Conservation (phyloP, 108 stramenopile species). For the Cyclotella distinguenda region DNA sequence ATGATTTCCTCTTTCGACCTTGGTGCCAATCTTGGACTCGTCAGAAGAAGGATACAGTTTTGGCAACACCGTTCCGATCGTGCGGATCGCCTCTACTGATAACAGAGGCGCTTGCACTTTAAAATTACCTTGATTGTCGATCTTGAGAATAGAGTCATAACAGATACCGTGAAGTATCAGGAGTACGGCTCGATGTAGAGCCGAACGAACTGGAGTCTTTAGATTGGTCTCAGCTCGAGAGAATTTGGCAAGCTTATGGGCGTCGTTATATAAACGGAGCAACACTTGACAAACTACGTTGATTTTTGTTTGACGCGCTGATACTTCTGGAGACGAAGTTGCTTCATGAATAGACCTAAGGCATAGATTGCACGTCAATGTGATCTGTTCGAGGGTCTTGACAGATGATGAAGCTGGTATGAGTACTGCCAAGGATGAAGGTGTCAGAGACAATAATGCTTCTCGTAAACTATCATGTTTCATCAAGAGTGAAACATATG, state of each 20-base stretch:
- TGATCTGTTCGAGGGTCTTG: neutral
- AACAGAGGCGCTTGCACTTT: conserved; percentile 11
- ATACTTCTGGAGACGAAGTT: neutral
- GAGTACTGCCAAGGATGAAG: conserved; percentile 4
- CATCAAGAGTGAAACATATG: neutral
- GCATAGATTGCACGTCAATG: conserved; percentile 4
- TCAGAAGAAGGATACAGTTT: conserved; percentile 20
- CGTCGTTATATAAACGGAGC: conserved; percentile 18
- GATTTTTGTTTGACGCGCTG: conserved; percentile 21
- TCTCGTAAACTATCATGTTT: conserved; percentile 13
- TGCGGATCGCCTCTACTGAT: conserved; percentile 36
- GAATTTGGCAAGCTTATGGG: neutral
- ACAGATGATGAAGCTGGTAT: neutral
- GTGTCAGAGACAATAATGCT: conserved; percentile 14
- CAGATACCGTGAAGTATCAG: conserved; percentile 26
- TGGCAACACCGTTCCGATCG: conserved; percentile 42
- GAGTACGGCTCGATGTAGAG: conserved; percentile 29
- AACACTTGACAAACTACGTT: conserved; percentile 25
- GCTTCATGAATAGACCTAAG: neutral
- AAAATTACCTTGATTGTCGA: neutral
- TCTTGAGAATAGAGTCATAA: conserved; percentile 10
- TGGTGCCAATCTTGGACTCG: neutral
- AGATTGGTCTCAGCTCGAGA: neutral
- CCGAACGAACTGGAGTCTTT: neutral
- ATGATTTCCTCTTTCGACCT: neutral